phyloP scores from a whole-genome alignment of 495 filamentous ascomycete species.

The Tuber magnatum region DNA sequence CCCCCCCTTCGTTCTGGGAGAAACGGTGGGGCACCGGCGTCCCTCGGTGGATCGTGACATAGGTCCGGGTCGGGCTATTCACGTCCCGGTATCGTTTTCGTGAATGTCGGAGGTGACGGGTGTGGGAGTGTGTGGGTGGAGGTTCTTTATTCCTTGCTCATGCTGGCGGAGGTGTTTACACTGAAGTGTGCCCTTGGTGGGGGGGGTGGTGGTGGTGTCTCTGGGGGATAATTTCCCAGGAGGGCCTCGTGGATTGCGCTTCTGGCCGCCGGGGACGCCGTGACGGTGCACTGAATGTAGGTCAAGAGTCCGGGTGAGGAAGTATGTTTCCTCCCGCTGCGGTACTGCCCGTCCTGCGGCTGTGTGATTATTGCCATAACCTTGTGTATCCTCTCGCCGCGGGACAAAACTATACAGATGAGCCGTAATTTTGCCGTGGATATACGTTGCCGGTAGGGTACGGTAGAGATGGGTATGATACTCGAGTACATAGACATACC shows the following conservation, averaged over 20 bases:
- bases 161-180: no score
- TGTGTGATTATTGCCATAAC: not conserved
- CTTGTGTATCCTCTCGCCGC: not conserved
- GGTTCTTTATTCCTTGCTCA: not conserved
- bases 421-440: not conserved
- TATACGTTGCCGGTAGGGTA: no score
- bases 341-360: not conserved
- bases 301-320: not conserved
- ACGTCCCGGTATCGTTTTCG: not conserved
- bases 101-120: not conserved
- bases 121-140: not conserved
- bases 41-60: no score
- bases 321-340: not conserved
- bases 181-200: no score
- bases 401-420: not conserved
- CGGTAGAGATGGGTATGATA: no score
- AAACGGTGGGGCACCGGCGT: no score
- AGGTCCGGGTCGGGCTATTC: not conserved
- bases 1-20: no score
- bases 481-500: not conserved
- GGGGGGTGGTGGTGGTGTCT: not conserved
- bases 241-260: no score
- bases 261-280: no score
- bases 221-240: not conserved
- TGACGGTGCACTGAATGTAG: no score